These are phyloP conservation scores for Pichia rugopelliculosa DNA, from an alignment of 805 yeast species.

Conservation along the genomic window DNA sequence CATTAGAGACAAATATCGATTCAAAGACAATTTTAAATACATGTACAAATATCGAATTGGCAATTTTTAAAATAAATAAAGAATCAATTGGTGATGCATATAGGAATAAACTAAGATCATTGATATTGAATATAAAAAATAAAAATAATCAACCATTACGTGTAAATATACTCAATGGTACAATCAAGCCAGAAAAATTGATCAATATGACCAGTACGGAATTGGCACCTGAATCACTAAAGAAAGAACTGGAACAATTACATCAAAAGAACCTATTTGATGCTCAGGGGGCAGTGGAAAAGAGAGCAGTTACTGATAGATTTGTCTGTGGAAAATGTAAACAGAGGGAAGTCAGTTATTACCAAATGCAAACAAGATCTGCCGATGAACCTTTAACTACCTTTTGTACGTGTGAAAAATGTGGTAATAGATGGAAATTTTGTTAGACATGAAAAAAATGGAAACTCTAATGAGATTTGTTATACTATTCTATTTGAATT, in stretches of 20 bases:
- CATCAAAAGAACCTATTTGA: slow-evolving; percentile 86
- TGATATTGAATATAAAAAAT: slow-evolving; percentile 81
- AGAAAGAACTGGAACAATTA: slow-evolving; percentile 75
- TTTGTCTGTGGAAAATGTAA: slow-evolving; percentile 98
- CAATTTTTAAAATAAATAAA: slow-evolving; percentile 56
- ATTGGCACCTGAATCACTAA: slow-evolving; percentile 88
- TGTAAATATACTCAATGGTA: slow-evolving; percentile 57
- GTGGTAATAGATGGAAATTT: slow-evolving; percentile 98
- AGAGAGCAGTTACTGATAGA: slow-evolving; percentile 92
- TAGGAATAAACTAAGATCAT: slow-evolving; percentile 76
- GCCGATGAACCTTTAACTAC: slow-evolving; percentile 99
- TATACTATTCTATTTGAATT: not conserved
- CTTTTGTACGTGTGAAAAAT: slow-evolving; percentile 94
- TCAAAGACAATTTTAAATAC: slow-evolving; percentile 50
- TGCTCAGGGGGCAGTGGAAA: slow-evolving; percentile 96
- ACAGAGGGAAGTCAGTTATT: slow-evolving; percentile 92
- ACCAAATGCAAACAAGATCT: slow-evolving; percentile 95
- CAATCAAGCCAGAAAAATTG: slow-evolving; percentile 56
- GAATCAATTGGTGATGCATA: slow-evolving; percentile 53
- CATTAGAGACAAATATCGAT: slow-evolving; percentile 56
- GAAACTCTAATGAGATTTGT: too few relatives aligned
- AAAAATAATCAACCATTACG: slow-evolving; percentile 85
- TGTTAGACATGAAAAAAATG: slow-evolving; percentile 36
- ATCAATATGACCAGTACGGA: slow-evolving; percentile 87
- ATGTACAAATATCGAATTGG: slow-evolving; percentile 67